These are phyloP conservation scores for Breviolum minutum DNA, from an alignment of 73 alveolate species.

Conservation along the genomic window DNA sequence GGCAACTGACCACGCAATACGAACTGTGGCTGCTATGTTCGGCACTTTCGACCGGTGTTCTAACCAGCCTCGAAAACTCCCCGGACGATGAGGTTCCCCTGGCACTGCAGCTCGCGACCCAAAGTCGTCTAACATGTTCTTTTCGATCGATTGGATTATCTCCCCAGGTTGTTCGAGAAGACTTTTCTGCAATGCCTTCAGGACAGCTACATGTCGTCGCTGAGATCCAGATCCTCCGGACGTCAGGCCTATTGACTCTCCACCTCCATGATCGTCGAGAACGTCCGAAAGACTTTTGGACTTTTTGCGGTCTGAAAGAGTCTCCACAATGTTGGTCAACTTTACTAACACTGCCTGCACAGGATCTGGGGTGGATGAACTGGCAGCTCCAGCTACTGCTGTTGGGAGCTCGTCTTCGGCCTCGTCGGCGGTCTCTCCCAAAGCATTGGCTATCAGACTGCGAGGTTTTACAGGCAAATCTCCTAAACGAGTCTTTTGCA, in stretches of 20 bases:
- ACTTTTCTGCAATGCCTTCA: not conserved
- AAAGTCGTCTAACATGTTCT: conserved; percentile 3
- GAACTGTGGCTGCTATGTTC: not conserved
- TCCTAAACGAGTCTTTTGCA: not conserved
- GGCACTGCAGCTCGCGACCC: not conserved
- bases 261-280: not conserved
- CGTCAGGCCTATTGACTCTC: too few species aligned
- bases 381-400: not conserved
- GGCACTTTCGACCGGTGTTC: conserved; percentile 5
- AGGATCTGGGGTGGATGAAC: not conserved
- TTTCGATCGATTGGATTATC: not conserved
- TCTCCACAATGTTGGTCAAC: not conserved
- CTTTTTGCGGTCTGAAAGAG: not conserved
- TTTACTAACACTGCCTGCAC: not conserved
- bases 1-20: not conserved
- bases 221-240: not conserved
- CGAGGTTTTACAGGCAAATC: not conserved
- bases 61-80: not conserved
- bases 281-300: not conserved
- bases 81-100: not conserved
- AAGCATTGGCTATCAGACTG: not conserved
- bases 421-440: conserved; percentile 11
- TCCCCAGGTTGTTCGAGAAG: not conserved
- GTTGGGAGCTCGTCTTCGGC: not conserved
- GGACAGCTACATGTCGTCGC: not conserved